These are phyloP conservation scores for Viola pubescens DNA, from an alignment of 441 rosid species.

Conservation along the genomic window DNA sequence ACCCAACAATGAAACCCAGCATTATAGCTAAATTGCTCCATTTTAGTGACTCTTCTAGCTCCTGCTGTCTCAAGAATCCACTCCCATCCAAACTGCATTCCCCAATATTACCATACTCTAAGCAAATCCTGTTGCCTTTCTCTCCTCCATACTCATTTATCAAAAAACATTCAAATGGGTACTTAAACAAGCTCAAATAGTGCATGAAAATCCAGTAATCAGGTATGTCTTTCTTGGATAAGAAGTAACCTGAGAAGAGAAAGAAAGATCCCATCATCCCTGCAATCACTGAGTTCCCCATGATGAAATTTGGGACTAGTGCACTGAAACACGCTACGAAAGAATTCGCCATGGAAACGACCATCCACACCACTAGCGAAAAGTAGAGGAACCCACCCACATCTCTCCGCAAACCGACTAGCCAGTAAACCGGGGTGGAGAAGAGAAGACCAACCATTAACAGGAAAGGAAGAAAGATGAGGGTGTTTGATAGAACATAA, in stretches of 20 bases:
- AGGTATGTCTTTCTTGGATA: constrained; percentile 53
- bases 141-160: constrained; percentile 72
- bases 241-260: constrained; percentile 81
- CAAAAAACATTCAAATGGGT: constrained; percentile 78
- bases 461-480: constrained; percentile 51
- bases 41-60: constrained; percentile 55
- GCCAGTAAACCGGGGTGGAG: constrained; percentile 73
- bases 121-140: constrained; percentile 36
- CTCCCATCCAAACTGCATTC: constrained; percentile 34
- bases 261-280: constrained; percentile 91
- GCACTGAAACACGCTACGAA: constrained; percentile 86
- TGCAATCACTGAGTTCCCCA: constrained; percentile 77
- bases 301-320: constrained; percentile 81
- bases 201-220: constrained; percentile 84
- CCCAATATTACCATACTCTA: constrained; percentile 26
- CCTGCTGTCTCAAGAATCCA: constrained; percentile 52
- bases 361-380: constrained; percentile 68
- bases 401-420: constrained; percentile 59
- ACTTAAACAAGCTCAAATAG: constrained; percentile 76
- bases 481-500: constrained; percentile 43
- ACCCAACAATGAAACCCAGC: constrained; percentile 59
- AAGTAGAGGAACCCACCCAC: constrained; percentile 65
- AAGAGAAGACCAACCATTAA: constrained; percentile 57
- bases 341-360: constrained; percentile 76
- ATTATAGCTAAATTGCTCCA: constrained; percentile 76